phyloP scores from a whole-genome alignment of 1,284 basidiomycete genomes.

The Trichosporon asahii region DNA sequence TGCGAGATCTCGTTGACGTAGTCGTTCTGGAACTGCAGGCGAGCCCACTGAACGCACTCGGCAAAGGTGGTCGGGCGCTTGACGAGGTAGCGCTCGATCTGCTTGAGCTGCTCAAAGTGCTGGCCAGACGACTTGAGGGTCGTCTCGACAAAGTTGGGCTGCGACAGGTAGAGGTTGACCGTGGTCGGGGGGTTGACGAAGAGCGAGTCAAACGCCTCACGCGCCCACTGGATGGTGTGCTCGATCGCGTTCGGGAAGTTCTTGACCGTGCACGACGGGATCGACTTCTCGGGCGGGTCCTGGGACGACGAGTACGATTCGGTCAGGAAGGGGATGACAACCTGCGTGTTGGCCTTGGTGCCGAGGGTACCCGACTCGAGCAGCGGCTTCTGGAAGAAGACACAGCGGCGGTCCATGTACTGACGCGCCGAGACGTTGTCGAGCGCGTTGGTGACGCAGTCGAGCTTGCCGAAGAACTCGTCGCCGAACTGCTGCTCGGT shows the following conservation, averaged over 20 bases:
- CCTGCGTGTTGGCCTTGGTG: constrained; percentile 97
- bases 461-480: constrained; percentile 79
- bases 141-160: constrained; percentile 91
- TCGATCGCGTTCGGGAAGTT: constrained; percentile 99
- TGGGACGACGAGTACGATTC: constrained; percentile 98
- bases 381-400: constrained; percentile 94
- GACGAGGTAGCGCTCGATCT: constrained; percentile 87
- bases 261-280: constrained; percentile 97
- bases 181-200: constrained; percentile 93
- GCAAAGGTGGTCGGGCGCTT: constrained; percentile 93
- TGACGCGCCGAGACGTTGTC: constrained; percentile 94
- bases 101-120: constrained; percentile 83
- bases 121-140: constrained; percentile 86
- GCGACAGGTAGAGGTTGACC: constrained; percentile 94
- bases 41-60: constrained; percentile 96
- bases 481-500: constrained; percentile 93
- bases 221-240: constrained; percentile 98
- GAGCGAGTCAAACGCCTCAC: constrained; percentile 85
- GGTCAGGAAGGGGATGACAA: constrained; percentile 89
- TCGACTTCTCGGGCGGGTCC: constrained; percentile 98
- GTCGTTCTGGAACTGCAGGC: constrained; percentile 91
- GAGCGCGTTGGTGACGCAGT: constrained; percentile 98
- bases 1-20: constrained; percentile 94
- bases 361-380: constrained; percentile 97
- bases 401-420: constrained; percentile 99